Conservation (phyloP, 2,329 filamentous ascomycete species). For the Ceratocystis diversiconidia region DNA sequence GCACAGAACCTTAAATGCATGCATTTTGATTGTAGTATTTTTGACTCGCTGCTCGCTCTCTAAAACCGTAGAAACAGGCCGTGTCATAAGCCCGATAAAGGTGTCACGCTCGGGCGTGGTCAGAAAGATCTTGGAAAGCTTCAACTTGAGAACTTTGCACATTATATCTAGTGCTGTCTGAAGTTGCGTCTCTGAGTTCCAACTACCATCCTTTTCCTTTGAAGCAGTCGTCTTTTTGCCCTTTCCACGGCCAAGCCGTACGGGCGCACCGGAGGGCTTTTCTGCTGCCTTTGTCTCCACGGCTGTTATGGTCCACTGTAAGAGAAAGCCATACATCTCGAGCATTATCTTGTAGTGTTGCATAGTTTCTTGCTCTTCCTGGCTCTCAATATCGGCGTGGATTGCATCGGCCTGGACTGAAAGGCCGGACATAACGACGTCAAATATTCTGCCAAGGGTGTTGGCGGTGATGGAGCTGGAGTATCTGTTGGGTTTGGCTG, state of each 20-base stretch:
- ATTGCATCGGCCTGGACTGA: conserved; percentile 74
- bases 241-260: conserved; percentile 58
- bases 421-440: conserved; percentile 74
- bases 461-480: conserved; percentile 64
- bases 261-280: conserved; percentile 57
- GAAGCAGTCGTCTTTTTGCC: conserved; percentile 53
- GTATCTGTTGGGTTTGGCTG: conserved; percentile 55
- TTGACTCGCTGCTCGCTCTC: conserved; percentile 92
- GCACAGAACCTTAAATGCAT: conserved; percentile 91
- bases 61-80: conserved; percentile 83
- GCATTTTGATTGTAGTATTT: conserved; percentile 79
- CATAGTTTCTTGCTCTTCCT: conserved; percentile 76
- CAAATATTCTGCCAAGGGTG: conserved; percentile 82
- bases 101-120: conserved; percentile 95
- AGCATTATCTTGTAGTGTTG: conserved; percentile 80
- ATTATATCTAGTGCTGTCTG: conserved; percentile 83
- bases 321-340: conserved; percentile 83
- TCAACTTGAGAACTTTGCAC: conserved; percentile 89
- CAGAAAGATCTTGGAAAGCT: conserved; percentile 81
- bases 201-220: conserved; percentile 53
- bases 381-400: conserved; percentile 68
- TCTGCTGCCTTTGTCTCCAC: conserved; percentile 89
- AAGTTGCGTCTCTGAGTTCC: conserved; percentile 81
- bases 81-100: conserved; percentile 80
- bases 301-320: conserved; percentile 92